A percentile compares a stretch with the other conserved stretches of the same genome.
Conservation (phyloP, 768 basidiomycete species). For the Termitomyces titanicus region DNA sequence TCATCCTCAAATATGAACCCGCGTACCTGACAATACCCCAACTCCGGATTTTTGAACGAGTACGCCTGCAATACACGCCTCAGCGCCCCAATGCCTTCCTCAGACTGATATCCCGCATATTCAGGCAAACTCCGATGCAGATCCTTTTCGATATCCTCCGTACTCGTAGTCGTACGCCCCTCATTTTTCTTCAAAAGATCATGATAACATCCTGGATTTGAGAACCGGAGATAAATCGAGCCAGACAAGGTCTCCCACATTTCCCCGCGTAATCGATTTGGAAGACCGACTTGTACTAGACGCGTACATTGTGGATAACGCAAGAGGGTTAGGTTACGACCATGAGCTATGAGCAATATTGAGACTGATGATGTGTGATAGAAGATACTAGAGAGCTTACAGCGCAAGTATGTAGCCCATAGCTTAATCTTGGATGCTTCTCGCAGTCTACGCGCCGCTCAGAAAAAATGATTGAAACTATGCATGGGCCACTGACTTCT, state of each 20-base stretch:
- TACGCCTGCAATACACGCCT: conserved; percentile 93
- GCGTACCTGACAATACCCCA: conserved; percentile 89
- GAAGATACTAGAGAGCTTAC: conserved; percentile 37
- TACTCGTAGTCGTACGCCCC: conserved; percentile 80
- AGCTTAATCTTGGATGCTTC: conserved; percentile 95
- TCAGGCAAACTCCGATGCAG: conserved; percentile 94
- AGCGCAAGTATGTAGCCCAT: conserved; percentile 84
- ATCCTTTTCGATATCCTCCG: conserved; percentile 99
- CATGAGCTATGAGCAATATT: conserved; percentile 58
- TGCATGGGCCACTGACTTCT: conserved; percentile 56
- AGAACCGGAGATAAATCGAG: conserved; percentile 85
- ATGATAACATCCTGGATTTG: conserved; percentile 81
- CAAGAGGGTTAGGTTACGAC: conserved; percentile 90
- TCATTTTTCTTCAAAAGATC: conserved; percentile 70
- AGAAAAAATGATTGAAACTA: not conserved
- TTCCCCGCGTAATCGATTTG: conserved; percentile 91
- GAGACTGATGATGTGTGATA: conserved; percentile 1
- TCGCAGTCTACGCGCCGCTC: conserved; percentile 50
- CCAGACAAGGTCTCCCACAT: conserved; percentile 98
- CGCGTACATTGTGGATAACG: conserved; percentile 97
- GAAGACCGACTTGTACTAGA: conserved; percentile 95
- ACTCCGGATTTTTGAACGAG: conserved; percentile 90
- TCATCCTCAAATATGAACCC: not conserved
- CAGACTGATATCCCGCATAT: conserved; percentile 92
- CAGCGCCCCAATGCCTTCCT: conserved; percentile 81